These are phyloP conservation scores for Athelia psychrophila DNA, from an alignment of 1,284 basidiomycete species.

Conservation along the genomic window DNA sequence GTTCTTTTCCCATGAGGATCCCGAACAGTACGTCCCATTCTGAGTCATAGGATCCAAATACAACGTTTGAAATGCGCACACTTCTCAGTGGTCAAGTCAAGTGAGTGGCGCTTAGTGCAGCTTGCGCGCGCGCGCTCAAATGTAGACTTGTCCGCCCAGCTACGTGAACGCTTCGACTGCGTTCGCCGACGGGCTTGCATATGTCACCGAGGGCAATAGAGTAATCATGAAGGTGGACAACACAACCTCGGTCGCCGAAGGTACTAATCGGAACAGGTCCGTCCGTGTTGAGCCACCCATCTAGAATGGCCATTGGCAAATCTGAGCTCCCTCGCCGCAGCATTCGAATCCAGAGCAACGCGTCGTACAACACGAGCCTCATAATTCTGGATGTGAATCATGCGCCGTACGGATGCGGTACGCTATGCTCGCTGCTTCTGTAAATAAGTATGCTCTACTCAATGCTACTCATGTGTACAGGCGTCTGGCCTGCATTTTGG, in stretches of 20 bases:
- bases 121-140: too few species aligned
- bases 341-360: constrained; percentile 57
- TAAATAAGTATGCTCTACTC: too few species aligned
- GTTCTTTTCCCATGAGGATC: constrained; percentile 61
- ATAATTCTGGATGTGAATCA: constrained; percentile 68
- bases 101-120: constrained; percentile 34
- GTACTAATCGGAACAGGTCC: constrained; percentile 62
- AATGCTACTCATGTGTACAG: too few species aligned
- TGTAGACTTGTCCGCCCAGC: constrained; percentile 49
- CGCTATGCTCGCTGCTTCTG: too few species aligned
- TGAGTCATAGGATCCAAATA: background rate
- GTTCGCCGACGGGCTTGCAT: constrained; percentile 37
- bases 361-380: constrained; percentile 59
- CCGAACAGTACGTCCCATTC: constrained; percentile 58
- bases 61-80: constrained; percentile 10
- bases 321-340: constrained; percentile 24
- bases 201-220: constrained; percentile 50
- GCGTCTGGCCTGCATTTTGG: constrained; percentile 72
- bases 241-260: constrained; percentile 47
- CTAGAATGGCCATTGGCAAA: background rate
- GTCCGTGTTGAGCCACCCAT: too few species aligned
- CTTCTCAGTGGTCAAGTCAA: constrained; percentile 53
- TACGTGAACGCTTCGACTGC: too few species aligned
- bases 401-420: constrained; percentile 73
- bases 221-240: constrained; percentile 77